These are phyloP conservation scores for Ramaria rubella DNA, from an alignment of 768 basidiomycete genomes.

Conservation along the genomic window DNA sequence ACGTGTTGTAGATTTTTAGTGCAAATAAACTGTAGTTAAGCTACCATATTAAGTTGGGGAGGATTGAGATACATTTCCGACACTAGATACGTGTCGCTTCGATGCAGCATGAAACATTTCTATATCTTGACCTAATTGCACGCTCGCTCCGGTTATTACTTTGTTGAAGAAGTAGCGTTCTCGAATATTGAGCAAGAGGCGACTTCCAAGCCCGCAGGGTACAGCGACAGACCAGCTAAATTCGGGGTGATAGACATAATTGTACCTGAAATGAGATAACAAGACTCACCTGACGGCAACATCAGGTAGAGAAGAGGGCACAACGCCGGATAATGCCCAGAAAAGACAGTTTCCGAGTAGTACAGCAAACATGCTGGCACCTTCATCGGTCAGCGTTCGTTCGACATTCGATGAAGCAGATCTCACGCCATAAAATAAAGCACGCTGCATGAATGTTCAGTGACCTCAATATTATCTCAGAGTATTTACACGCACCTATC, in stretches of 20 bases:
- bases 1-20: no score
- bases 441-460: background rate
- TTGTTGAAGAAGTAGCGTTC: background rate
- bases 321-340: background rate
- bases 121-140: no score
- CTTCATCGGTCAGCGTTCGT: background rate
- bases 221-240: slow-evolving; percentile 38
- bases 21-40: no score
- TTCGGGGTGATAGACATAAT: no score
- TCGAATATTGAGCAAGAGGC: slow-evolving; percentile 51
- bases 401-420: background rate
- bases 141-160: no score
- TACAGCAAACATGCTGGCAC: background rate
- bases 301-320: no score
- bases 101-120: no score
- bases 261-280: background rate
- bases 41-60: no score
- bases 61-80: no score
- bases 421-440: background rate
- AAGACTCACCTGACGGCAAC: background rate
- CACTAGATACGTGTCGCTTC: no score
- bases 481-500: no score
- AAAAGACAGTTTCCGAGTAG: background rate
- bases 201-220: slow-evolving; percentile 51
- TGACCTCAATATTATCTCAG: background rate